phyloP scores from a whole-genome alignment of 495 filamentous ascomycete genomes.

The Penicillium verhagenii region DNA sequence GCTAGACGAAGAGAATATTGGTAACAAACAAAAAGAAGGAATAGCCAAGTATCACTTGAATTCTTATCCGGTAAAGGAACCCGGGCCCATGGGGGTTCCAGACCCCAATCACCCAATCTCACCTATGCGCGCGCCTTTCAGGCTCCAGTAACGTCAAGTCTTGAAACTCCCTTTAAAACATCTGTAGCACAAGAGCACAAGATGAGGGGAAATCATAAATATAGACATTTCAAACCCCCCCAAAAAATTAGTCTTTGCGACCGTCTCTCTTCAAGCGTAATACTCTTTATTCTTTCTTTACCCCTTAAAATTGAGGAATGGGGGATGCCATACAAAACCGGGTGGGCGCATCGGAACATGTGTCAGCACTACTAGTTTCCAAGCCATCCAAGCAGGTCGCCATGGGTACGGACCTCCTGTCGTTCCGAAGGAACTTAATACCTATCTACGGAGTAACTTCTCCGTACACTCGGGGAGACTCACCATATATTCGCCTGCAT shows the following conservation, averaged over 20 bases:
- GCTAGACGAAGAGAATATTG: too few relatives aligned
- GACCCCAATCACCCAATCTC: conserved; percentile 1
- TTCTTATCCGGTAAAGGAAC: background rate
- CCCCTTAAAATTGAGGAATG: conserved; percentile 3
- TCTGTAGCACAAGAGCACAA: background rate
- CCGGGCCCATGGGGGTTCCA: conserved; percentile 1
- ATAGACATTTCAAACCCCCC: too few relatives aligned
- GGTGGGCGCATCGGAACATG: conserved; percentile 15
- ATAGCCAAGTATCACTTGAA: background rate
- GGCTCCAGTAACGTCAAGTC: background rate
- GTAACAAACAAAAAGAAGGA: background rate
- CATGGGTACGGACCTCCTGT: conserved; percentile 6
- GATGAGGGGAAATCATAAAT: too few relatives aligned
- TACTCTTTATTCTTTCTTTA: too few relatives aligned
- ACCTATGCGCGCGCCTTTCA: conserved; percentile 6
- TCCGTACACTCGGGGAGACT: background rate
- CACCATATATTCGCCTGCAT: background rate
- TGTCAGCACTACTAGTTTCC: conserved; percentile 17
- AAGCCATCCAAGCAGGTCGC: conserved; percentile 20
- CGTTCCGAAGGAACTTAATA: conserved; percentile 4
- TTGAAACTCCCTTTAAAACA: conserved; percentile 1
- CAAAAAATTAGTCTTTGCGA: too few relatives aligned
- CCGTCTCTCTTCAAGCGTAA: too few relatives aligned
- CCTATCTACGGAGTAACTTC: too few relatives aligned
- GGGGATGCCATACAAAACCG: conserved; percentile 1